These are phyloP conservation scores for Pseudogymnoascus verrucosus DNA, from an alignment of 2,329 filamentous ascomycete species.

Conservation along the genomic window DNA sequence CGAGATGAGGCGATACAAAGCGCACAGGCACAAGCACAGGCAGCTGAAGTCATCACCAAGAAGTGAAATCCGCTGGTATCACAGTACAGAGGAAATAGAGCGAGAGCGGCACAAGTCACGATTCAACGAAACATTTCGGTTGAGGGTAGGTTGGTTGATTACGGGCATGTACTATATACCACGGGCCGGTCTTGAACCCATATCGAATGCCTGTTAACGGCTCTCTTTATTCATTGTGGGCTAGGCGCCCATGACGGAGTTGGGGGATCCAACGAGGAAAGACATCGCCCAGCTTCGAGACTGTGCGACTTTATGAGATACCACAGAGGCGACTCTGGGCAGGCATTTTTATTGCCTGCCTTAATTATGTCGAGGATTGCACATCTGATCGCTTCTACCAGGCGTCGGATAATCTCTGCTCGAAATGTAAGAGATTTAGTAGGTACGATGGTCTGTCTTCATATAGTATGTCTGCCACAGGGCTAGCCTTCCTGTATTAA, in stretches of 20 bases:
- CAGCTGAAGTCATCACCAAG: neutral
- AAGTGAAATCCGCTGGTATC: neutral
- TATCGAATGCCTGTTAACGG: neutral
- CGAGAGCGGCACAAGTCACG: neutral
- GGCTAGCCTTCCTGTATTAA: neutral
- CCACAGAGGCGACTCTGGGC: neutral
- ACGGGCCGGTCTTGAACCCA: neutral
- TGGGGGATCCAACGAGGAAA: neutral
- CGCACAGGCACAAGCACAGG: neutral
- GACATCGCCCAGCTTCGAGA: neutral
- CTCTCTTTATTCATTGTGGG: neutral
- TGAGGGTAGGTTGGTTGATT: neutral
- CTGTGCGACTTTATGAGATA: neutral
- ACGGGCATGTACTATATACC: neutral
- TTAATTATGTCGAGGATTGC: neutral
- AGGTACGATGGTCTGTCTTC: neutral
- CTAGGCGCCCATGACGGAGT: neutral
- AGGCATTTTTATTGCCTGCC: neutral
- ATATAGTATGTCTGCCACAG: neutral
- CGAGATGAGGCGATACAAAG: neutral
- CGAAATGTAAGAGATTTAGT: neutral
- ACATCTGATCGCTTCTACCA: neutral
- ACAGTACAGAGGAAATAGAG: neutral
- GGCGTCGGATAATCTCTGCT: neutral
- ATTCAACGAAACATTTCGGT: neutral